These are phyloP conservation scores for Mycena leptocephala DNA, from an alignment of 768 basidiomycete genomes.

Conservation along the genomic window DNA sequence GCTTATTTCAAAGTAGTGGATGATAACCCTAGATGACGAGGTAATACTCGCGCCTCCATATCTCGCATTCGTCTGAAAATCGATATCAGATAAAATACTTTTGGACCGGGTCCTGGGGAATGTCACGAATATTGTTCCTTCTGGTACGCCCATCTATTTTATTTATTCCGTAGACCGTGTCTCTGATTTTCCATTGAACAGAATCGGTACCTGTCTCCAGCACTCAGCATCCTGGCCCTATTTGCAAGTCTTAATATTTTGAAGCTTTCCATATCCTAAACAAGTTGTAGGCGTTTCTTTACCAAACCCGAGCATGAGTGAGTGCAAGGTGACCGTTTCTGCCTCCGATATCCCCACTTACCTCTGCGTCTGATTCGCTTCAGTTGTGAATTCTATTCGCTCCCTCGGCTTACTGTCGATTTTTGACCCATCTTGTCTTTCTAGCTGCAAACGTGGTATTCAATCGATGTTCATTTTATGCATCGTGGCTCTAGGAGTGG, in stretches of 20 bases:
- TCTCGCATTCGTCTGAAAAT: neutral
- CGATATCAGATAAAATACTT: conserved; percentile 53
- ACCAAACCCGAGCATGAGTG: conserved; percentile 45
- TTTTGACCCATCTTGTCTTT: conserved; percentile 13
- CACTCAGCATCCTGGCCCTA: conserved; percentile 37
- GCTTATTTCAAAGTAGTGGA: conserved; percentile 17
- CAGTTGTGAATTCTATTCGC: conserved; percentile 42
- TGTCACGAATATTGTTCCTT: conserved; percentile 56
- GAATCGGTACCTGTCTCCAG: conserved; percentile 53
- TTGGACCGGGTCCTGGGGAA: conserved; percentile 56
- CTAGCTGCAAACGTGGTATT: conserved; percentile 49
- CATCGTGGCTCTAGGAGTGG: conserved; percentile 47
- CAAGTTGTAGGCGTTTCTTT: conserved; percentile 41
- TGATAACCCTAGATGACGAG: conserved; percentile 58
- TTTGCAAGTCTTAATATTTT: conserved; percentile 5
- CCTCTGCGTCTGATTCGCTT: conserved; percentile 4
- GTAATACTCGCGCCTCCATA: conserved; percentile 32
- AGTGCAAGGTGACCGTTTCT: conserved; percentile 14
- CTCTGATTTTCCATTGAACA: conserved; percentile 15
- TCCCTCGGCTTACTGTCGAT: neutral
- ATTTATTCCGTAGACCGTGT: neutral
- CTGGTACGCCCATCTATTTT: conserved; percentile 43
- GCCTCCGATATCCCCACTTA: neutral
- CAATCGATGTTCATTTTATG: conserved; percentile 44
- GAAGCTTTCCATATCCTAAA: conserved; percentile 37